Evolutionary conservation across 2,329 filamentous ascomycete genomes (phyloP), one percentile per base, ranked within the genome.

Genomic region (Rutstroemia sp.): DNA sequence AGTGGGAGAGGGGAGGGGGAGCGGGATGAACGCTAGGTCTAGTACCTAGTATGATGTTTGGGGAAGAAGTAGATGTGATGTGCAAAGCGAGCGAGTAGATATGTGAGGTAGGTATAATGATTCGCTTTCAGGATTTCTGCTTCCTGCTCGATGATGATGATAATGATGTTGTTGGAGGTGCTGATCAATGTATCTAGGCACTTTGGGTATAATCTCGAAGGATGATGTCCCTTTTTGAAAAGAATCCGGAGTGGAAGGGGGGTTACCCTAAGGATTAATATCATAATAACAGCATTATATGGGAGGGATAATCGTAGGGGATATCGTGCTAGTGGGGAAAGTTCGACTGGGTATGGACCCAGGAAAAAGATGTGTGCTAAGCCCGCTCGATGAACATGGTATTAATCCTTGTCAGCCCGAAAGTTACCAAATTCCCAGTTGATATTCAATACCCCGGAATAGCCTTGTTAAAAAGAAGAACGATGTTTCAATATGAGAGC

Each of bases 1-100:
- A 55, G 52, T 38, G 38, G 25, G 53, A 44, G 19, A 18, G 14
- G 39, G 14, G 39, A n/a, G 37, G 18, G 37, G 42, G 21, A 45
- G 46, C 53, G 53, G 53, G 53, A 50, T 14, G 19, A 49, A 25
- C 38, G 49, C 39, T 19, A 41, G 37, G 39, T 12, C 34, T 50
- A 34, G 38, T 44, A 44, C 21, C 18, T 23, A 46, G 42, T 21
- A 21, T 7, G 39, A 18, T 1, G 5, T n/a, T 3, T 18, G 10
- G 39, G 23, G 14, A 41, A 16, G 18, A n/a, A n/a, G 39, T 18
- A 18, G 18, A 41, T 41, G 18, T n/a, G 23, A 23, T 23, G 23
- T 23, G 23, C 23, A 23, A 23, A 23, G 23, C 4, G 23, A 42
- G 39, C 7, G 6, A 18, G n/a, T 34, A 34, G 30, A 34, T 34